phyloP scores from a whole-genome alignment of 192 early-diverging fungal species.

The Chytriomyces confervae region DNA sequence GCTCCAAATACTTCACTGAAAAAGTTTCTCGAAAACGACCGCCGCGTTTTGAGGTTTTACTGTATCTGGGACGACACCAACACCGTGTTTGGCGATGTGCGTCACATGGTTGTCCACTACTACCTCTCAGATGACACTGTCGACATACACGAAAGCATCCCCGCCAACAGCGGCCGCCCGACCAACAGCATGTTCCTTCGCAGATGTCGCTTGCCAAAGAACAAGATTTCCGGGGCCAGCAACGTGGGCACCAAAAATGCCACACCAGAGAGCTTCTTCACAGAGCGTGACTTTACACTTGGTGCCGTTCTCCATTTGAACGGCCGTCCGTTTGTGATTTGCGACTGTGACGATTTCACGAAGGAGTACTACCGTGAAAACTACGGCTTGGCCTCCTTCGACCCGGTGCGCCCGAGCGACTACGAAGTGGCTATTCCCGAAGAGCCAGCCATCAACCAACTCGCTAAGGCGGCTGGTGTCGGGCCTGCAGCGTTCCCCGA shows the following conservation, averaged over 20 bases:
- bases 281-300: constrained; percentile 57
- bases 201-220: constrained; percentile 58
- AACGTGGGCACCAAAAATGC: constrained; percentile 20
- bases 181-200: constrained; percentile 60
- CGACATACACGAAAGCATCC: constrained; percentile 63
- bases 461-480: too few species aligned
- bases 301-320: constrained; percentile 62
- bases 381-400: constrained; percentile 56
- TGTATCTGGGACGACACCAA: constrained; percentile 69
- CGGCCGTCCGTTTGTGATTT: constrained; percentile 63
- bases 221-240: constrained; percentile 36
- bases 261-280: constrained; percentile 47
- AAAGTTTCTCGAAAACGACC: constrained; percentile 66
- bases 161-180: constrained; percentile 59
- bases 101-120: constrained; percentile 67
- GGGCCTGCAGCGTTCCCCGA: neutral
- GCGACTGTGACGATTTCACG: constrained; percentile 68
- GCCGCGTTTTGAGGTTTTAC: constrained; percentile 66
- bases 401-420: constrained; percentile 55
- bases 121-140: constrained; percentile 66
- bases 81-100: constrained; percentile 58
- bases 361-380: constrained; percentile 60
- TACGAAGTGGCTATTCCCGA: constrained; percentile 40
- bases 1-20: constrained; percentile 53
- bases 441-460: neutral